Evolutionary conservation across 129 eudicot species (phyloP), one percentile per base, ranked within the genome.

Genomic region (Helichrysum umbraculigerum): DNA sequence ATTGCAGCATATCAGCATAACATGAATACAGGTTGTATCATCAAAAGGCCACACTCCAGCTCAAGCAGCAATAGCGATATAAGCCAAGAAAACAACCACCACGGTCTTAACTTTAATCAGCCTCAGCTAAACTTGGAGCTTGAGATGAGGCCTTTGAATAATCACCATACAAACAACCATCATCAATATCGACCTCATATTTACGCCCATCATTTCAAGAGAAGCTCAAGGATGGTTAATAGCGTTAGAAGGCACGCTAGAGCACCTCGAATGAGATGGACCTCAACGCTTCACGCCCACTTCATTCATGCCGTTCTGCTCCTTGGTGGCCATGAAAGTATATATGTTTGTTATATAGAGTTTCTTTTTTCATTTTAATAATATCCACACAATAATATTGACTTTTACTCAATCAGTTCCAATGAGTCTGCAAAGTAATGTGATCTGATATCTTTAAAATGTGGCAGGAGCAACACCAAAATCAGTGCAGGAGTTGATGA

Each of bases 261-360:
- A 72, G 96, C 90, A 29, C 98, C 98, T 0, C 84, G 96, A 14
- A 93, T 93, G 98, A 79, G 96, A 76, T 93, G 98, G 98, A 93
- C 98, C 57, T 88, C 96, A 1, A 86, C 95, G 50, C 95, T 90
- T 30, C 98, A 93, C 19, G 80, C 98, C 14, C 98, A 88, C 56
- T 93, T 93, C 47, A 87, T 93, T 32, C 98, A 90, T 73, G 98
- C 98, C 2, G 98, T 93, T 81, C 88, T 88, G 84, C 90, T 93
- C 12, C 95, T 93, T 29, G 98, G 98, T 15, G 98, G 96, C 60
- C 98, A 93, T 81, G 96, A 93, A 80, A 79, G 98, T 93, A 90
- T 44, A 88, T 75, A 90, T 44, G 89, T 75, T 67, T 4, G 59
- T 52, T 52, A 52, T 52, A 14, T 28, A 50, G 11, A 20, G 62